Base-by-base conservation (phyloP, 2,329 filamentous ascomycete species). In the Colletotrichum cordylinicola region DNA sequence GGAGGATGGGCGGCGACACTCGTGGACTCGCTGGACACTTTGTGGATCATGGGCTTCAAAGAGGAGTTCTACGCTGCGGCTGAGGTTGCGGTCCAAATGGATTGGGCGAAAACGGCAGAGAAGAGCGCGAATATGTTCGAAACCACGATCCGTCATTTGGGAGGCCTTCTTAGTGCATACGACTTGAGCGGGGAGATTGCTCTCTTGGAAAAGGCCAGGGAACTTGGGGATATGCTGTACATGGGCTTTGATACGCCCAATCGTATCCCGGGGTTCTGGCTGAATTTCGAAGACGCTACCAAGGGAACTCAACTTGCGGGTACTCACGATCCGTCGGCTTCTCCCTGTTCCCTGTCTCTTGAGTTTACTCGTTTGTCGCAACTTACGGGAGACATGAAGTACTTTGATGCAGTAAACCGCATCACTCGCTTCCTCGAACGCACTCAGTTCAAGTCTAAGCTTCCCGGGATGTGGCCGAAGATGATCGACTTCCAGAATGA, bases 391-490 rank as follows among this genome's bases (percentile, higher is more conserved):
- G 89, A 95, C 74, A 84, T 90, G 29, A 95, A 94, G 80, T 96
- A 95, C 84, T 95, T 93, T 80, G 93, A 94, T 81, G 94, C 93
- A 4, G 88, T 94, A 72, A 90, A 92, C 43, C 88, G 91, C 13
- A 90, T 96, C 72, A 95, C 92, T 77, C 88, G 94, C 72, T 87
- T 92, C 16, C 89, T 96, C 76, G 89, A 93, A 72, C 84, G 86
- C 8, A 90, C 90, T 70, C 94, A 96, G 84, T 90, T 91, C 77
- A 83, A 88, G 18, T 96, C 94, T 0, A 87, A 85, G 16, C 83
- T 96, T 2, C 94, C 94, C 0, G 94, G 94, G 0, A 88, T 96
- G 83, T 96, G 94, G 93, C 94, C 94, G 2, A 88, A 91, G 62
- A 87, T 85, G 71, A 84, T 95, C 10, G 91, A 93, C 80, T 91